Evolutionary conservation across 768 basidiomycete genomes (phyloP), one percentile per base, ranked within the genome.

Genomic region (Lactarius tabidus): DNA sequence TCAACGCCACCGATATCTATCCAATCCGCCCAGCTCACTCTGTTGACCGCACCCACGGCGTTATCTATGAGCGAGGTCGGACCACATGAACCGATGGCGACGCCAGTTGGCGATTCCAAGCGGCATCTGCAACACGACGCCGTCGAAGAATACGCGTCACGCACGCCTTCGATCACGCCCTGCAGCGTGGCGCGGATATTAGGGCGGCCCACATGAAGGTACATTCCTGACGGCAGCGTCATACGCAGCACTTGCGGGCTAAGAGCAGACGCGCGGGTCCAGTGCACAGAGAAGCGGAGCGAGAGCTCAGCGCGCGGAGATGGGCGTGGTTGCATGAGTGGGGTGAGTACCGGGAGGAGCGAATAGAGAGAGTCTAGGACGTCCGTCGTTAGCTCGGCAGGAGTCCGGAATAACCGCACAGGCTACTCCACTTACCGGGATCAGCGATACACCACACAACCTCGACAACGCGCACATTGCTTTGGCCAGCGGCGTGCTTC

Each of bases 401-500:
- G 5, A 26, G 48, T 26, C 6, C 9, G 6, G 26, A 26, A 51
- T 6, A 51, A 15, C 26, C 6, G 33, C 33, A 3, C 10, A 23
- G 7, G 5, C 23, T n/a, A n/a, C n/a, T 26, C 48, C 26, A 15
- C 77, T 31, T 70, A 82, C 79, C 75, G 35, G 76, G 79, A 71
- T 78, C 79, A 53, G 76, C 75, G 10, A 85, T 76, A 39, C 78
- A 70, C 85, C 85, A 87, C 23, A 85, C 75, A 36, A 87, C 75
- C 63, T 84, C 82, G 67, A 86, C 78, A 28, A 78, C 62, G 20
- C 79, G 76, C 5, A 80, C 72, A 57, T 78, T 75, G 43, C 79
- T 78, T 23, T 67, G 67, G 61, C 78, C 74, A 57, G 72, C 51
- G 59, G 72, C 55, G 66, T 73, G 75, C 63, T 76, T 74, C 69